Conservation (phyloP, 352 stramenopile genomes). For the Blastocystis sp. region DNA sequence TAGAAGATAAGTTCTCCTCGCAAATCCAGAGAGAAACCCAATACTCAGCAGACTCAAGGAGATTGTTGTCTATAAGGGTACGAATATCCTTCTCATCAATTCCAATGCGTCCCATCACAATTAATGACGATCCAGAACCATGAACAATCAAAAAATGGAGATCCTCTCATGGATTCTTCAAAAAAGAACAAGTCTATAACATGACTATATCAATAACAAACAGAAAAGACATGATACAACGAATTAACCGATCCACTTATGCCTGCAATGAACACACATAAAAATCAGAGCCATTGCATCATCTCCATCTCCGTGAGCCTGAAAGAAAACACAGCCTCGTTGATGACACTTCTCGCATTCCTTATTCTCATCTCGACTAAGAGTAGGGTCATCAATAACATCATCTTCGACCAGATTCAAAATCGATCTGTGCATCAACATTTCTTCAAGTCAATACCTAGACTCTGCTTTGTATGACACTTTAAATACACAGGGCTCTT, state of each 20-base stretch:
- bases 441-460: conserved; percentile 11
- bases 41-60: conserved; percentile 40
- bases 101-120: background rate
- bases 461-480: conserved; percentile 52
- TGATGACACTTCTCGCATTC: conserved; percentile 49
- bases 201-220: too few relatives aligned
- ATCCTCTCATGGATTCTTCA: background rate
- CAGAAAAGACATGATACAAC: background rate
- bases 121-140: background rate
- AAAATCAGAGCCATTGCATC: conserved; percentile 63
- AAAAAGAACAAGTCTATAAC: background rate
- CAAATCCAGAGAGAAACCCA: conserved; percentile 8
- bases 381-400: conserved; percentile 53
- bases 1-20: background rate
- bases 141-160: background rate
- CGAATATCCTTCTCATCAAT: background rate
- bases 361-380: conserved; percentile 51
- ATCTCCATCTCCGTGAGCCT: conserved; percentile 58
- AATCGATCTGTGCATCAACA: conserved; percentile 28
- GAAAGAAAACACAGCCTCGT: conserved; percentile 56
- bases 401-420: conserved; percentile 52
- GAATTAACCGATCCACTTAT: conserved; percentile 60
- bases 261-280: conserved; percentile 60
- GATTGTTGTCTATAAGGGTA: background rate
- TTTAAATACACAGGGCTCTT: conserved; percentile 45